Percentiles rank a stretch among this genome's conserved stretches.
Evolutionary conservation across 108 stramenopile species (phyloP).

Genomic region (Epipyxis sp.): DNA sequence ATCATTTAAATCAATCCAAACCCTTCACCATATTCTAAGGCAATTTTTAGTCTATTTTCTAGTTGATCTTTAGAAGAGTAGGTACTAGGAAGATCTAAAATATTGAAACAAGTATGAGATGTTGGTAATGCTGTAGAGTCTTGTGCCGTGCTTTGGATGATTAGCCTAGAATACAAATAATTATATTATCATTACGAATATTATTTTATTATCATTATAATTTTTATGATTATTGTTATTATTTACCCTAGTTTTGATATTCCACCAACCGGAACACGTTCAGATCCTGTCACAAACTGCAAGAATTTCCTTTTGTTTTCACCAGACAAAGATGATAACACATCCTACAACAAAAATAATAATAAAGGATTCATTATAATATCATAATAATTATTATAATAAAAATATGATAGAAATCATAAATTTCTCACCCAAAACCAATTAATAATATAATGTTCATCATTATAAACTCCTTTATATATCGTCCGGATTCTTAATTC

Average conservation of each 20-base stretch:
- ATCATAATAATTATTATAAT: too few relatives aligned
- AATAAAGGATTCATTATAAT: background rate
- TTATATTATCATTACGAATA: too few relatives aligned
- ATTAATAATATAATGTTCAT: background rate
- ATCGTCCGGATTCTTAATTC: background rate
- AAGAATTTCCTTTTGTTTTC: background rate
- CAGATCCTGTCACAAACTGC: background rate
- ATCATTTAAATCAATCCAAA: too few relatives aligned
- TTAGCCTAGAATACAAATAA: too few relatives aligned
- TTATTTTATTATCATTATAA: too few relatives aligned
- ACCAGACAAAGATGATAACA: background rate
- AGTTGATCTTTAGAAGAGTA: background rate
- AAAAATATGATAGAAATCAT: background rate
- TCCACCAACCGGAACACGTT: conserved; percentile 14
- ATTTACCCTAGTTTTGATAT: background rate
- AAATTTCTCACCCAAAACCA: conserved; percentile 14
- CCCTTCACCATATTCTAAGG: conserved; percentile 19
- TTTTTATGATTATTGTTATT: too few relatives aligned
- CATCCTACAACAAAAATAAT: background rate
- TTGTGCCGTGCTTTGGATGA: conserved; percentile 15
- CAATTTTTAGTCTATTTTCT: background rate
- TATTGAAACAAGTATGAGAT: background rate
- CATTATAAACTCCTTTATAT: background rate
- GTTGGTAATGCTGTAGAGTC: background rate
- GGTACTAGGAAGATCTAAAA: background rate